Conservation (phyloP, 495 filamentous ascomycete genomes). For the Bacidia rubella region DNA sequence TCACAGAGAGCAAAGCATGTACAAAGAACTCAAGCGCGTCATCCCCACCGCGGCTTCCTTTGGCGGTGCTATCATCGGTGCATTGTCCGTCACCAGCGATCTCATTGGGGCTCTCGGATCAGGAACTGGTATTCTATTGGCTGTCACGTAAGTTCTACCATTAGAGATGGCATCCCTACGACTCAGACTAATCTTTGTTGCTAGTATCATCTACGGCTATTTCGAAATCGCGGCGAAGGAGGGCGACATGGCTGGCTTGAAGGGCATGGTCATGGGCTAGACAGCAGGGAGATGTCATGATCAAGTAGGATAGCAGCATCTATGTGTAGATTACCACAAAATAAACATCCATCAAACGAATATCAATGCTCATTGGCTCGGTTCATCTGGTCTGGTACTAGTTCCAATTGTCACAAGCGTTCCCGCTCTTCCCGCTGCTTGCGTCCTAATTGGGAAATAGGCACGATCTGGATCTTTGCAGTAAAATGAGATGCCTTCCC, state of each 20-base stretch:
- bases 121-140: constrained; percentile 93
- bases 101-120: constrained; percentile 91
- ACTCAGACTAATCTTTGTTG: constrained; percentile 15
- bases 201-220: constrained; percentile 94
- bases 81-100: constrained; percentile 87
- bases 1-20: constrained; percentile 99
- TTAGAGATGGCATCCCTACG: not conserved
- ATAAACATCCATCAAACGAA: not conserved
- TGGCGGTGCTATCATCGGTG: constrained; percentile 98
- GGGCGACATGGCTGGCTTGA: constrained; percentile 83
- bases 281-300: not conserved
- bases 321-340: not conserved
- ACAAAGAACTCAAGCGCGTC: constrained; percentile 98
- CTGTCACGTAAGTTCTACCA: constrained; percentile 75
- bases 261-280: constrained; percentile 39
- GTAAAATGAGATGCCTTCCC: no score
- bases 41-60: constrained; percentile 98
- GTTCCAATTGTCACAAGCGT: no score
- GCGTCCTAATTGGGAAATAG: no score
- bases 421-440: no score
- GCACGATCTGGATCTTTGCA: no score
- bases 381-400: constrained; percentile 63
- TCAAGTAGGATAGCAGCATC: no score
- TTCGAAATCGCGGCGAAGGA: constrained; percentile 99
- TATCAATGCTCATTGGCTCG: constrained; percentile 40